Conservation (phyloP, 805 yeast genomes). For the Candida pseudofarinosa region DNA sequence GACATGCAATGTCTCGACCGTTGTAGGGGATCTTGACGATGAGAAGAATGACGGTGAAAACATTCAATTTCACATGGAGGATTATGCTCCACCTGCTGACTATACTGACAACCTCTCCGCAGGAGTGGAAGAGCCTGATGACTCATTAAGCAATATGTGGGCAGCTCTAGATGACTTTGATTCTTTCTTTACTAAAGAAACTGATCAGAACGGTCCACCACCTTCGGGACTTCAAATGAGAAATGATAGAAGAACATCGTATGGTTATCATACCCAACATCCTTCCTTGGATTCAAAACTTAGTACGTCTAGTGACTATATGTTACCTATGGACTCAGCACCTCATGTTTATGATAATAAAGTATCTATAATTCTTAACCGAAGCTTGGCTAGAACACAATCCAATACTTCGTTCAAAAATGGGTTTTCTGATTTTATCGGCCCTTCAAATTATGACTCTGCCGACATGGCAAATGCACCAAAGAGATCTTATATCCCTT, state of each 20-base stretch:
- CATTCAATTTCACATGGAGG: conserved; percentile 59
- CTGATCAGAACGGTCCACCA: conserved; percentile 9
- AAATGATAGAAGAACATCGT: conserved; percentile 2
- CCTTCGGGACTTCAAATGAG: conserved; percentile 3
- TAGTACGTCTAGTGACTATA: conserved; percentile 33
- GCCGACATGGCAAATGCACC: conserved; percentile 7
- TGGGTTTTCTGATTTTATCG: conserved; percentile 54
- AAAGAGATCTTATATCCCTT: conserved; percentile 40
- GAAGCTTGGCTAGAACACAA: conserved; percentile 68
- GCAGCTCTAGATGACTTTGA: conserved; percentile 88
- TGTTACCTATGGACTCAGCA: conserved; percentile 61
- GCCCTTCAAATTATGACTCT: conserved; percentile 5
- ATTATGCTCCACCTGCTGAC: conserved; percentile 37
- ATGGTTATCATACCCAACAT: conserved; percentile 38
- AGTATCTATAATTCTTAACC: conserved; percentile 68
- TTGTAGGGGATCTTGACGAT: conserved; percentile 23
- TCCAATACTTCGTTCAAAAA: conserved; percentile 77
- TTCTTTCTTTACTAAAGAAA: conserved; percentile 70
- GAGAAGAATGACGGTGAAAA: conserved; percentile 31
- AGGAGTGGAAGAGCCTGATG: conserved; percentile 59
- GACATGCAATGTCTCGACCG: conserved; percentile 57
- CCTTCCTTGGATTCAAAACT: conserved; percentile 62
- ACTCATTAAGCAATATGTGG: conserved; percentile 84
- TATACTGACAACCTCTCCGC: conserved; percentile 46
- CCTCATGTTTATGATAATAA: conserved; percentile 78